Evolutionary conservation across 352 stramenopile genomes (phyloP).

Genomic region (Phytopythium litorale): DNA sequence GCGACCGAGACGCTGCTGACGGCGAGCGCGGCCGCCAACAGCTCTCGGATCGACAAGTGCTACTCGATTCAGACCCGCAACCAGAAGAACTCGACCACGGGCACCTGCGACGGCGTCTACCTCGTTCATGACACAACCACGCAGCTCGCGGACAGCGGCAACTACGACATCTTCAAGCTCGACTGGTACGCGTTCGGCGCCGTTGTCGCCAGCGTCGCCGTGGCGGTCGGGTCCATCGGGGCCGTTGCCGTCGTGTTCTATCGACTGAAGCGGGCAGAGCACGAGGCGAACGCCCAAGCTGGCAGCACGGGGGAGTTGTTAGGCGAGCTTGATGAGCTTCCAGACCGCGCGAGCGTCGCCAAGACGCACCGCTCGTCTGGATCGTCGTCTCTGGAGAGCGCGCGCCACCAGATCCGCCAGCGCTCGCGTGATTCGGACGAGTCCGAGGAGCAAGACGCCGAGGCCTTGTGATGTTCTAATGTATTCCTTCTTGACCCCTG

Average conservation of each 20-base stretch:
- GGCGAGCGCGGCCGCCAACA: constrained; percentile 27
- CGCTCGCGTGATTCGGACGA: constrained; percentile 5
- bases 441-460: background rate
- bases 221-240: constrained; percentile 37
- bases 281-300: constrained; percentile 11
- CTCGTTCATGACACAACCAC: constrained; percentile 58
- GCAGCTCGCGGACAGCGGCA: constrained; percentile 46
- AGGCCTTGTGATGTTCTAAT: background rate
- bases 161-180: constrained; percentile 58
- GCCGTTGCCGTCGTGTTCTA: constrained; percentile 49
- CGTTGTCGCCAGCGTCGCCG: constrained; percentile 59
- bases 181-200: constrained; percentile 41
- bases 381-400: background rate
- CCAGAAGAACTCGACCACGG: constrained; percentile 29
- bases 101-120: constrained; percentile 63
- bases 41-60: constrained; percentile 42
- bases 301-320: constrained; percentile 36
- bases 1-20: constrained; percentile 16
- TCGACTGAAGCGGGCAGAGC: constrained; percentile 31
- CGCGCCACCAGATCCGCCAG: background rate
- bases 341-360: background rate
- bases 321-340: constrained; percentile 19
- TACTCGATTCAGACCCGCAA: constrained; percentile 76
- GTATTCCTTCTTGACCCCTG: background rate
- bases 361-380: background rate